These are phyloP conservation scores for Xylaria bambusicola DNA, from an alignment of 495 filamentous ascomycete species.

Conservation along the genomic window DNA sequence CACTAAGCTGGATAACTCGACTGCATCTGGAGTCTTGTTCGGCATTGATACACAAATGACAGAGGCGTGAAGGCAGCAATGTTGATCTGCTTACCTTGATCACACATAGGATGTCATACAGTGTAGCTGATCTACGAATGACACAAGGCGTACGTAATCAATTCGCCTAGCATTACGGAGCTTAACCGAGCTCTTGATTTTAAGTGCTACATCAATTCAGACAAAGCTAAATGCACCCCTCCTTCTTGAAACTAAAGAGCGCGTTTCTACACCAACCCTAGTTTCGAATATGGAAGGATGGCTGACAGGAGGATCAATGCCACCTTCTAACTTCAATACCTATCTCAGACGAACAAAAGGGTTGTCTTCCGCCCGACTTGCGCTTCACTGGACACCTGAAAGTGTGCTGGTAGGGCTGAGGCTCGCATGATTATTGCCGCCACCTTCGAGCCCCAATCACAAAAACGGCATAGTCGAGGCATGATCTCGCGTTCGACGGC, in stretches of 20 bases:
- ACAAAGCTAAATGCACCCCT: neutral
- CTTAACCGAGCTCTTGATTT: too few species aligned
- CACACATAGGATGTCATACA: neutral
- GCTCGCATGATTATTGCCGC: neutral
- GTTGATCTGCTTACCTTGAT: neutral
- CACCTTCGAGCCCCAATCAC: neutral
- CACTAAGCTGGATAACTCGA: neutral
- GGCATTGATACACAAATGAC: neutral
- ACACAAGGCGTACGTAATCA: too few species aligned
- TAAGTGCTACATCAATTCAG: neutral
- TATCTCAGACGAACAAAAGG: too few species aligned
- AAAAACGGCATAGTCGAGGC: neutral
- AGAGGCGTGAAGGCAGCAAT: neutral
- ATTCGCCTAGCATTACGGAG: neutral
- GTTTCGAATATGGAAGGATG: constrained; percentile 3
- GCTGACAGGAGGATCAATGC: neutral
- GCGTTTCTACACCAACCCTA: neutral
- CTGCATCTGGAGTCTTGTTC: neutral
- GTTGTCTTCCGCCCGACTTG: too few species aligned
- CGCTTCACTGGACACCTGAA: neutral
- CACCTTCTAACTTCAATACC: too few species aligned
- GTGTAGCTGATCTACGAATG: too few species aligned
- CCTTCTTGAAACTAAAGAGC: neutral
- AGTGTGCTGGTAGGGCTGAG: constrained; percentile 3
- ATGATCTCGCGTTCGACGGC: too few species aligned